Base-by-base conservation (phyloP, 2,329 filamentous ascomycete genomes). In the Aspergillus felis region DNA sequence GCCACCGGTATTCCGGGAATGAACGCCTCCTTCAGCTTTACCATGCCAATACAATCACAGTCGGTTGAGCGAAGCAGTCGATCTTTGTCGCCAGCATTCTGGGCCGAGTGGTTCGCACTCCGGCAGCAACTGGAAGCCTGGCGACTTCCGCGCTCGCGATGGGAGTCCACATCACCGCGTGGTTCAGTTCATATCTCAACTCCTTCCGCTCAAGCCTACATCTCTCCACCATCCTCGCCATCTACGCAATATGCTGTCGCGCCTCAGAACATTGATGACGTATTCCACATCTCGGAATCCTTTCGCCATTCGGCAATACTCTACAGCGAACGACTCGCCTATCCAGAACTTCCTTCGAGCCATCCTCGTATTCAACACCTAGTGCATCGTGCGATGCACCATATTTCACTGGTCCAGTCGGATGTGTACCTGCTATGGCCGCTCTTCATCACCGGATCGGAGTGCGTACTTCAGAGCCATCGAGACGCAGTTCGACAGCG, bases 391-490 rank as follows among this genome's bases (percentile, higher is more conserved):
- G 89, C 92, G 1, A 83, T 97, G 44, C 89, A 87, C 74, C 93
- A 95, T 75, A 90, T 94, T 56, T 88, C 87, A 6, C 87, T 87
- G 54, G 86, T 97, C 41, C 87, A 90, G 60, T 82, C 87, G 3
- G 88, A 96, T 74, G 95, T 96, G 70, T 96, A 96, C 71, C 78
- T 97, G 9, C 84, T 97, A 8, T 97, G 92, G 93, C 92, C 93
- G 2, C 82, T 97, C 3, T 96, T 97, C 71, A 88, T 97, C 53
- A 87, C 89, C 1, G 92, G 92, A 22, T 92, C 90, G 24, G 93
- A 97, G 77, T 96, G 91, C 67, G 88, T 94, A 61, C 88, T 91
- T 63, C 86, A 90, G 67, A 79, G 87, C 52, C 90, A 96, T 68
- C 89, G 92, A 61, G 84, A 85, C 57, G 85, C 92, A 57, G 88